Evolutionary conservation across 306 rosid genomes (phyloP).

Genomic region (Vigna reflexopilosa): DNA sequence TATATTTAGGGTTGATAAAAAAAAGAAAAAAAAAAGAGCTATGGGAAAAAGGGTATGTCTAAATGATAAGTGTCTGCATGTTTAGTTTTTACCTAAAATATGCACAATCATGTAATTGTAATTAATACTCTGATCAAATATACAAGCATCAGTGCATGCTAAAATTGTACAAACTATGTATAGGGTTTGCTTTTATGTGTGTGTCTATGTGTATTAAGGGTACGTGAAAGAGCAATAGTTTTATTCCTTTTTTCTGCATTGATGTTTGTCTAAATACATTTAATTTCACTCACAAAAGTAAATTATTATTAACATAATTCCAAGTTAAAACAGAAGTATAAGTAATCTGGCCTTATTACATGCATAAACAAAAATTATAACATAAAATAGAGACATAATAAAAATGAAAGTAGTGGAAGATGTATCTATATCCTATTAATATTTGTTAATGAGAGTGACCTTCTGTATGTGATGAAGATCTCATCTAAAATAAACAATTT

Average conservation of each 20-base stretch:
- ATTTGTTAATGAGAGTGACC: background rate
- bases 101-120: background rate
- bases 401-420: background rate
- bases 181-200: background rate
- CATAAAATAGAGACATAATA: background rate
- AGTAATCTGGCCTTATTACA: background rate
- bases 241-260: background rate
- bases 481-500: background rate
- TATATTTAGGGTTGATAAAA: background rate
- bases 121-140: background rate
- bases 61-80: too few species aligned
- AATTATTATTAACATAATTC: background rate
- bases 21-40: background rate
- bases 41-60: background rate
- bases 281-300: background rate
- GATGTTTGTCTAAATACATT: background rate
- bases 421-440: background rate
- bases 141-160: background rate
- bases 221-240: background rate
- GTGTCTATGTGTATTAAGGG: background rate
- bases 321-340: background rate
- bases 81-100: too few species aligned
- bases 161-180: background rate
- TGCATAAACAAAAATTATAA: background rate
- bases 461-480: background rate